Evolutionary conservation across 345 rosid genomes (phyloP), one percentile per base, ranked within the genome.

Genomic region (Aquilaria sinensis): DNA sequence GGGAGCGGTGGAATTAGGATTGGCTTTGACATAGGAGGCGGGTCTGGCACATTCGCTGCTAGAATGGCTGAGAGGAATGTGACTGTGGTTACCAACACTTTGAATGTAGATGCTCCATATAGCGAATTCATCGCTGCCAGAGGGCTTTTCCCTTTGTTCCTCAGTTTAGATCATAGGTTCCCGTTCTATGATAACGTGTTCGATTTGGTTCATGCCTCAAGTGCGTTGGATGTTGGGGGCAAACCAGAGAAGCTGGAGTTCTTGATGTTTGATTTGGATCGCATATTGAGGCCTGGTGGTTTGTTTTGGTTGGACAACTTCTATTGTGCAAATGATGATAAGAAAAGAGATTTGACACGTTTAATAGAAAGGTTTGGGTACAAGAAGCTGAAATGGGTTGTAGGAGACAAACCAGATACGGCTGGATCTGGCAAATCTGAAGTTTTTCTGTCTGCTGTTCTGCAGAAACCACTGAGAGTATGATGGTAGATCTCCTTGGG

Each of bases 51-150:
- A 0, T 85, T 90, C 51, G 96, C 92, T 51, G 96, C 90, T 45
- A 81, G 90, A 68, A 84, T 90, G 96, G 92, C 97, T 0, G 97
- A 88, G 81, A 88, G 69, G 75, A 84, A 85, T 48, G 93, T 90
- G 58, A 88, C 97, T 51, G 67, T 90, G 41, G 70, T 90, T 73
- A 77, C 93, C 2, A 79, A 69, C 64, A 79, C 84, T 0, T 48
- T 90, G 76, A 90, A 90, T 56, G 59, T 75, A 0, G 93, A 87
- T 61, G 97, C 85, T 14, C 96, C 96, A 0, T 82, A 73, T 57
- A 84, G 83, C 41, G 96, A 90, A 52, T 90, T 88, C 69, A 73
- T 88, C 5, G 93, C 97, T 0, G 85, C 83, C 0, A 82, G 96
- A 75, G 97, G 97, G 51, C 75, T 90, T 31, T 88, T 90, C 65